Evolutionary conservation across 768 basidiomycete genomes (phyloP).

Genomic region (Pleurotus citrinopileatus): DNA sequence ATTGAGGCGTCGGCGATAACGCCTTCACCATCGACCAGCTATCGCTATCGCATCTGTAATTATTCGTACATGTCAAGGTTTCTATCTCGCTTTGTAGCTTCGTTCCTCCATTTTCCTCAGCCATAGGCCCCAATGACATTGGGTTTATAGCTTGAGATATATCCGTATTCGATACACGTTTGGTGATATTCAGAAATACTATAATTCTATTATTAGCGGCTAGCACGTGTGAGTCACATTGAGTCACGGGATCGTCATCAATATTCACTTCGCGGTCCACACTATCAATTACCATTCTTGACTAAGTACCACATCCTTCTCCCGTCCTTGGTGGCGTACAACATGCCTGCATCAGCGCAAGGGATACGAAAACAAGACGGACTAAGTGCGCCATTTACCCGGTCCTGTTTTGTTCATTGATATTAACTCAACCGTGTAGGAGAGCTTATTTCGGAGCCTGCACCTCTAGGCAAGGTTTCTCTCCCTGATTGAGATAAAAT

Average conservation of each 20-base stretch:
- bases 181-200: not conserved
- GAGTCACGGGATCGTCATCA: constrained; percentile 1
- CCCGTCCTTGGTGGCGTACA: constrained; percentile 6
- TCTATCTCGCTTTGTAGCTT: not conserved
- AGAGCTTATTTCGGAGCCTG: constrained; percentile 28
- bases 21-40: constrained; percentile 7
- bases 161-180: not conserved
- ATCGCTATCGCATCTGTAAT: constrained; percentile 13
- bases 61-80: constrained; percentile 10
- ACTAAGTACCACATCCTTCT: not conserved
- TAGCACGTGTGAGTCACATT: not conserved
- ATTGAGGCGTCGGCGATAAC: constrained; percentile 35
- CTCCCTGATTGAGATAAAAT: no score
- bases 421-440: constrained; percentile 21
- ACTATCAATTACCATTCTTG: not conserved
- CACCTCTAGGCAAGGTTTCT: constrained; percentile 31
- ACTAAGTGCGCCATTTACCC: not conserved
- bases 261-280: not conserved
- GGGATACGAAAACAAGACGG: constrained; percentile 18
- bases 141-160: not conserved
- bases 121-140: no score
- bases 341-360: constrained; percentile 23
- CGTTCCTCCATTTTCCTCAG: no score
- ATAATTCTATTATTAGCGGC: not conserved
- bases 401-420: not conserved